Base-by-base conservation (phyloP, 768 basidiomycete genomes). In the Tricholoma sp. region DNA sequence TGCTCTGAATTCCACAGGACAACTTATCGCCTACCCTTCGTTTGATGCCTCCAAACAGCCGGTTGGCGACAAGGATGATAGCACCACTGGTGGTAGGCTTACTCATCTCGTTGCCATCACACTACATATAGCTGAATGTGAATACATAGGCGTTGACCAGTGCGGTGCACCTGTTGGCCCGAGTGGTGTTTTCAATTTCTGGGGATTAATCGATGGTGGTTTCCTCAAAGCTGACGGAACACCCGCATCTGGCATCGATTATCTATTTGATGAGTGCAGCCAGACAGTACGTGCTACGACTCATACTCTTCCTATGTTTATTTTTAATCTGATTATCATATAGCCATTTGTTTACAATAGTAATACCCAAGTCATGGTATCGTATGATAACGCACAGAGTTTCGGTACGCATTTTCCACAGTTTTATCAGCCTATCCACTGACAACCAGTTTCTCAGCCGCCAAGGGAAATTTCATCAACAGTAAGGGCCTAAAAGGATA, bases 261-360 rank as follows among this genome's bases (percentile, higher is more conserved):
- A 84, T 65, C 57, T 70, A 3, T 88, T 72, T 60, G 88, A 91
- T 59, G 65, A 73, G 2, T 91, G 89, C 74, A 85, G 81, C 58
- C 81, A 89, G 68, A 91, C 89, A 51, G 89, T 91, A 59, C 32
- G 83, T 73, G 4, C 7, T 34, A 63, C n/a, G 17, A 50, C 29
- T n/a, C 36, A 44, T 12, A 11, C 49, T 10, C 10, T 34, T 8
- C 3, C 34, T 24, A 17, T 20, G 32, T 28, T 18, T n/a, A n/a
- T 18, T 48, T 50, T 18, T 59, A 31, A 52, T 44, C 10, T 42
- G 8, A 10, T 31, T 42, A 3, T 52, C 6, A 34, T 55, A 45
- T 5, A 90, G 86, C 83, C 88, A 0, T 88, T 79, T 56, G 78
- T 91, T 15, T 91, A 89, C 68, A 76, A 86, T 64, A 54, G 75